phyloP scores from a whole-genome alignment of 495 filamentous ascomycete species.

The Daldinia concentrica region DNA sequence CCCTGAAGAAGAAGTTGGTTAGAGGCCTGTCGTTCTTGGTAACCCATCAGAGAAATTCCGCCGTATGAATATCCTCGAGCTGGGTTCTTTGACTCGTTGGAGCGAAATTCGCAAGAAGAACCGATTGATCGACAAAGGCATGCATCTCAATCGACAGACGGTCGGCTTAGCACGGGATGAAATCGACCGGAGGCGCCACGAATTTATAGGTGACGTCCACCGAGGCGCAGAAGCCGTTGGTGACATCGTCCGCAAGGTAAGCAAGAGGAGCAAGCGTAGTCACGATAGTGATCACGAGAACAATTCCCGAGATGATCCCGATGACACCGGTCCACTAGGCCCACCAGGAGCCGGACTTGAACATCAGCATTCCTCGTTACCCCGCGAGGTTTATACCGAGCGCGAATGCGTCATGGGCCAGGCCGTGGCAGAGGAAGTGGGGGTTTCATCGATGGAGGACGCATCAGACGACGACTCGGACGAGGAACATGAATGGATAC shows the following conservation, averaged over 20 bases:
- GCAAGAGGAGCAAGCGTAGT: conserved; percentile 48
- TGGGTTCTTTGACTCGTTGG: conserved; percentile 71
- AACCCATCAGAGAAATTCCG: conserved; percentile 72
- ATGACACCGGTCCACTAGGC: conserved; percentile 36
- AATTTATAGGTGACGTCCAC: conserved; percentile 42
- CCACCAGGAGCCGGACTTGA: conserved; percentile 38
- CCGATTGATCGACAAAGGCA: conserved; percentile 60
- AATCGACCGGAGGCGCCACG: conserved; percentile 44
- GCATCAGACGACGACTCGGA: conserved; percentile 26
- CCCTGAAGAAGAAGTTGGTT: conserved; percentile 63
- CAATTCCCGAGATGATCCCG: conserved; percentile 18
- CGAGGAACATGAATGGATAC: conserved; percentile 28
- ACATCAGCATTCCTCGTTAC: conserved; percentile 30
- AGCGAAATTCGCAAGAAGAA: conserved; percentile 76
- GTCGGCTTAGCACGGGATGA: conserved; percentile 50
- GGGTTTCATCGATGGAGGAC: conserved; percentile 23
- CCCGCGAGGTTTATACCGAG: conserved; percentile 37
- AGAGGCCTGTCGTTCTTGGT: conserved; percentile 72
- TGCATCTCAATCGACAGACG: conserved; percentile 52
- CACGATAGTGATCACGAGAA: conserved; percentile 40
- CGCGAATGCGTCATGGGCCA: conserved; percentile 48
- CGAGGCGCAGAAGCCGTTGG: conserved; percentile 42
- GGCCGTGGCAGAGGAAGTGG: conserved; percentile 43
- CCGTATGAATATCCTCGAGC: conserved; percentile 71
- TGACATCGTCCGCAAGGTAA: conserved; percentile 50